Evolutionary conservation across 129 eudicot species (phyloP).

Genomic region (Smallanthus sonchifolius): DNA sequence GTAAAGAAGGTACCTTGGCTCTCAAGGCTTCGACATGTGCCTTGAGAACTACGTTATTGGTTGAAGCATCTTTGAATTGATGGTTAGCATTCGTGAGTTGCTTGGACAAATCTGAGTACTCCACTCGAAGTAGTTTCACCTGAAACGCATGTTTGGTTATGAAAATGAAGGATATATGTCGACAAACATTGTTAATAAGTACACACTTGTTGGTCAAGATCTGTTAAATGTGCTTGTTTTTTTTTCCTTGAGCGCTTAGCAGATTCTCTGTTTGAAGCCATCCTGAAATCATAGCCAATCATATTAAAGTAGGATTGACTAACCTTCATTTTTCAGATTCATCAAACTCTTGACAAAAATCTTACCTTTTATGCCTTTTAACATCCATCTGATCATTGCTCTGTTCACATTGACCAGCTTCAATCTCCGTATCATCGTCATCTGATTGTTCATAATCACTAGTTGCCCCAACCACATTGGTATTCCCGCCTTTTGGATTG

Average conservation of each 20-base stretch:
- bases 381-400: slow-evolving; percentile 56
- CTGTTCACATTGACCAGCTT: slow-evolving; percentile 77
- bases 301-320: neutral
- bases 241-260: slow-evolving; percentile 90
- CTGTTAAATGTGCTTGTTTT: slow-evolving; percentile 69
- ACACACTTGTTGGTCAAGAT: slow-evolving; percentile 73
- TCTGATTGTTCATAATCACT: slow-evolving; percentile 47
- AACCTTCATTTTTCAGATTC: neutral
- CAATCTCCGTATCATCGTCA: slow-evolving; percentile 64
- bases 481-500: slow-evolving; percentile 42
- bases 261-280: slow-evolving; percentile 90
- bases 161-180: neutral
- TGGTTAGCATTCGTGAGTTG: slow-evolving; percentile 73
- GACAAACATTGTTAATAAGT: neutral
- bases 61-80: slow-evolving; percentile 74
- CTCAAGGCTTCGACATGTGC: slow-evolving; percentile 93
- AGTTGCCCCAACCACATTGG: slow-evolving; percentile 37
- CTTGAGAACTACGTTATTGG: slow-evolving; percentile 84
- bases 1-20: slow-evolving; percentile 65
- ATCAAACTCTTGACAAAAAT: neutral
- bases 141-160: slow-evolving; percentile 9
- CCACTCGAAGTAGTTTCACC: slow-evolving; percentile 70
- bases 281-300: slow-evolving; percentile 45
- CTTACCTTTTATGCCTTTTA: slow-evolving; percentile 65
- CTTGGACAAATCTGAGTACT: slow-evolving; percentile 66